Base-by-base conservation (phyloP, 805 yeast species). In the Ogataea degrootiae region DNA sequence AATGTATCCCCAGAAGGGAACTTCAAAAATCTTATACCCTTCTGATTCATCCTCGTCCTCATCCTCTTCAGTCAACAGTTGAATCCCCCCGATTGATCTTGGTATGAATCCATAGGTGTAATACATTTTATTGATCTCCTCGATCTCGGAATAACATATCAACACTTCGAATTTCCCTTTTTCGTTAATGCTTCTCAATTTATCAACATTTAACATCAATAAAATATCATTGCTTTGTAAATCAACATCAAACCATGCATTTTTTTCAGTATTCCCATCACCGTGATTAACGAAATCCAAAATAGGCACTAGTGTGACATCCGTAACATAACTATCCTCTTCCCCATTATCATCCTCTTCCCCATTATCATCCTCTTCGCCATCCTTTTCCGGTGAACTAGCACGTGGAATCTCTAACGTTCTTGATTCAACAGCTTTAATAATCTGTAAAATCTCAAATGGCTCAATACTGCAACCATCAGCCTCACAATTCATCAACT, bases 271-370 rank as follows among this genome's bases (percentile, higher is more conserved):
- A 31, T 26, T 26, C 12, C 11, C 35, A 34, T 35, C 37, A 3
- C 42, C 41, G 59, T 85, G 92, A 59, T 85, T 85, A 6, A 76
- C 85, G 70, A 78, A 85, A 61, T 85, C 92, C 31, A 85, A 55
- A 1, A 82, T 50, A 1, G 92, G 90, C 0, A 84, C 87, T 46
- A 85, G 60, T 0, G 87, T 75, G 0, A 81, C 71, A 43, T 77
- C 74, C 5, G 76, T 76, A 5, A 61, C 55, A 51, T 69, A 81
- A 39, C 73, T 77, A 12, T 69, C 75, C 6, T 56, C 51, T 2
- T 44, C 48, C 9, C 35, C 48, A 8, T 54, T 54, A 1, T 53
- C 77, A 12, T 69, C 75, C 6, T 56, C 51, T 2, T 44, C 48
- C 9, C 35, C 48, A 8, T 54, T 54, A 1, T 53, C 52, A n/a